Conservation (phyloP, 257 asterid species). For the Cruciata laevipes region DNA sequence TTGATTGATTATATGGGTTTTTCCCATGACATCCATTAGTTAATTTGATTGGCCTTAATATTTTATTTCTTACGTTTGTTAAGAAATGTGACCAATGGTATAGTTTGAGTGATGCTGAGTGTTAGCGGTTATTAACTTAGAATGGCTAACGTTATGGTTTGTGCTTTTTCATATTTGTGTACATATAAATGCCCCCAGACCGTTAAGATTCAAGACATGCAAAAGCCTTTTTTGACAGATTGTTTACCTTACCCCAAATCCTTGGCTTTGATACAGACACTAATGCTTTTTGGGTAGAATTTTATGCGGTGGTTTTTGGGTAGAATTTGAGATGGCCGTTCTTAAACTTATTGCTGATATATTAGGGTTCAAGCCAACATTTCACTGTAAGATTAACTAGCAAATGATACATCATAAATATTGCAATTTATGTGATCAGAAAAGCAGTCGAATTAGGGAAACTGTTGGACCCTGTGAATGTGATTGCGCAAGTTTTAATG, state of each 20-base stretch:
- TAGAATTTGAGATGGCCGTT: background rate
- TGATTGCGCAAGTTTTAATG: slow-evolving; percentile 91
- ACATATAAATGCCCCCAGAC: background rate
- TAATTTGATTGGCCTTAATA: too few relatives aligned
- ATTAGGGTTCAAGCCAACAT: background rate
- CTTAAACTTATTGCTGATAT: background rate
- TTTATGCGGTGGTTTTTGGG: too few relatives aligned
- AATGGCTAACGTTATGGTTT: background rate
- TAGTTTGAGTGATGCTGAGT: background rate
- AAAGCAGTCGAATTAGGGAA: slow-evolving; percentile 79
- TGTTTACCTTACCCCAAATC: background rate
- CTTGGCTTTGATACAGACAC: background rate
- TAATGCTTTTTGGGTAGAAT: background rate
- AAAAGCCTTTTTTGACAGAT: background rate
- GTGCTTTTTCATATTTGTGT: too few relatives aligned
- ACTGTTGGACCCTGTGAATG: slow-evolving; percentile 81
- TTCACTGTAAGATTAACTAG: background rate
- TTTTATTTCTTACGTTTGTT: too few relatives aligned
- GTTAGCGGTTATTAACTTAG: background rate
- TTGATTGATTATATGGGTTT: too few relatives aligned
- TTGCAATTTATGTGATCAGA: slow-evolving; percentile 66
- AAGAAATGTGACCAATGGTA: too few relatives aligned
- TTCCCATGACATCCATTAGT: too few relatives aligned
- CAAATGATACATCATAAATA: slow-evolving; percentile 35
- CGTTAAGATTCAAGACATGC: too few relatives aligned